Percentiles rank a stretch among this genome's conserved stretches.
These are phyloP conservation scores for Penicilliopsis zonata DNA, from an alignment of 495 filamentous ascomycete genomes.

Conservation along the genomic window DNA sequence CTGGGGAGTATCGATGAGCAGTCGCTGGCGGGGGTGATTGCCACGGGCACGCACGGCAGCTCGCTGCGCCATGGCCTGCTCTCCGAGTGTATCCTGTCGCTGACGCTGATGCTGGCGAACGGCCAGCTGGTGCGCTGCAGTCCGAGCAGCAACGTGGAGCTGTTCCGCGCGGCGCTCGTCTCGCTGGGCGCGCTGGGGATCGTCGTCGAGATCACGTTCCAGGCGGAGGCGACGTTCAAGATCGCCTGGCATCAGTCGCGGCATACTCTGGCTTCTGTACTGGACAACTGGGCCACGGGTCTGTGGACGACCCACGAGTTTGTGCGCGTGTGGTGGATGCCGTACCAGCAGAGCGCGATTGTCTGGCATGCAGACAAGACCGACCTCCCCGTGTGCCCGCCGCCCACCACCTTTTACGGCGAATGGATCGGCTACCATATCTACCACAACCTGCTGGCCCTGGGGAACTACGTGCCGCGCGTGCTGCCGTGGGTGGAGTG, in stretches of 20 bases:
- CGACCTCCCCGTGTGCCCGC: slow-evolving; percentile 33
- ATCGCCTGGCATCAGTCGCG: slow-evolving; percentile 79
- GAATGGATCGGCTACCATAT: slow-evolving; percentile 69
- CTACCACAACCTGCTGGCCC: slow-evolving; percentile 78
- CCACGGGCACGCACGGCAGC: slow-evolving; percentile 87
- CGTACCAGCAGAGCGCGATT: slow-evolving; percentile 74
- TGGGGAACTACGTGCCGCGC: slow-evolving; percentile 64
- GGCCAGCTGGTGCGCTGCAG: slow-evolving; percentile 68
- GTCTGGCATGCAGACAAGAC: slow-evolving; percentile 79
- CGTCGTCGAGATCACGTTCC: slow-evolving; percentile 76
- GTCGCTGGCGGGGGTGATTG: slow-evolving; percentile 84
- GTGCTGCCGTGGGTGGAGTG: slow-evolving; percentile 80
- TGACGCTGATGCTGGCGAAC: slow-evolving; percentile 76
- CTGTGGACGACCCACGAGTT: slow-evolving; percentile 83
- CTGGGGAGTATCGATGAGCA: slow-evolving; percentile 92
- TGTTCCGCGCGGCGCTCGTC: slow-evolving; percentile 82
- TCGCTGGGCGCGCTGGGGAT: slow-evolving; percentile 86
- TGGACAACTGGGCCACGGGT: slow-evolving; percentile 57
- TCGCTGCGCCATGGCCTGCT: slow-evolving; percentile 74
- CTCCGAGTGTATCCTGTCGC: slow-evolving; percentile 55
- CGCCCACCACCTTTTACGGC: slow-evolving; percentile 61
- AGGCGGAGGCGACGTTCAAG: slow-evolving; percentile 63
- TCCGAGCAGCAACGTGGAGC: slow-evolving; percentile 50
- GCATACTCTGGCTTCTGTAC: slow-evolving; percentile 49
- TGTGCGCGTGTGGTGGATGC: slow-evolving; percentile 94